A percentile compares a stretch with the other conserved stretches of the same genome.
Evolutionary conservation across 768 basidiomycete genomes (phyloP).

Genomic region (Gloeopeniophorella convolvens): DNA sequence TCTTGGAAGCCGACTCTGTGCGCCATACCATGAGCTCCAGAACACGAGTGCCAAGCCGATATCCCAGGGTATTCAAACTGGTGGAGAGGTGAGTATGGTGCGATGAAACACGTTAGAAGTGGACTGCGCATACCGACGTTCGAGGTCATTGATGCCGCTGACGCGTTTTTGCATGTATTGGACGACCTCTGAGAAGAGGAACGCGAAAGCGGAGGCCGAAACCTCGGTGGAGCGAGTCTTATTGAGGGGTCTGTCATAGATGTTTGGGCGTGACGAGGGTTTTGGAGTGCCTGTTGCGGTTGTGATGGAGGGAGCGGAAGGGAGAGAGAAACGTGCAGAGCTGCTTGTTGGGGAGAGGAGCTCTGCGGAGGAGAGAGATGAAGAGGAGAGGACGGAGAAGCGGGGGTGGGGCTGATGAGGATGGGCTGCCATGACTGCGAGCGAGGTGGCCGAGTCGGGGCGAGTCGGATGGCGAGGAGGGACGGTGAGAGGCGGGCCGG

Average conservation of each 20-base stretch:
- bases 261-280: constrained; percentile 51
- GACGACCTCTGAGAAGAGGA: constrained; percentile 89
- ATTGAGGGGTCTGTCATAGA: constrained; percentile 86
- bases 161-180: constrained; percentile 97
- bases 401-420: constrained; percentile 60
- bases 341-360: constrained; percentile 47
- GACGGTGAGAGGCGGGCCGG: no score
- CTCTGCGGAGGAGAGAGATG: constrained; percentile 43
- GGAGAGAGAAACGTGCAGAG: constrained; percentile 67
- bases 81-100: not conserved
- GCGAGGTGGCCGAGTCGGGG: not conserved
- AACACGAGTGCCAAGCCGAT: constrained; percentile 82
- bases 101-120: constrained; percentile 1
- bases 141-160: constrained; percentile 90
- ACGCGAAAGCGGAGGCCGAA: constrained; percentile 74
- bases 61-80: constrained; percentile 89
- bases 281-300: constrained; percentile 34
- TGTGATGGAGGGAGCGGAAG: constrained; percentile 47
- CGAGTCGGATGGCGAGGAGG: no score
- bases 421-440: constrained; percentile 39
- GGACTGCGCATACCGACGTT: constrained; percentile 60
- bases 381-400: constrained; percentile 59
- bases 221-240: constrained; percentile 84
- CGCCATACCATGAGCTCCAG: constrained; percentile 84
- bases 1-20: constrained; percentile 68